Evolutionary conservation across 495 filamentous ascomycete species (phyloP).

Genomic region (Niebla homalea): DNA sequence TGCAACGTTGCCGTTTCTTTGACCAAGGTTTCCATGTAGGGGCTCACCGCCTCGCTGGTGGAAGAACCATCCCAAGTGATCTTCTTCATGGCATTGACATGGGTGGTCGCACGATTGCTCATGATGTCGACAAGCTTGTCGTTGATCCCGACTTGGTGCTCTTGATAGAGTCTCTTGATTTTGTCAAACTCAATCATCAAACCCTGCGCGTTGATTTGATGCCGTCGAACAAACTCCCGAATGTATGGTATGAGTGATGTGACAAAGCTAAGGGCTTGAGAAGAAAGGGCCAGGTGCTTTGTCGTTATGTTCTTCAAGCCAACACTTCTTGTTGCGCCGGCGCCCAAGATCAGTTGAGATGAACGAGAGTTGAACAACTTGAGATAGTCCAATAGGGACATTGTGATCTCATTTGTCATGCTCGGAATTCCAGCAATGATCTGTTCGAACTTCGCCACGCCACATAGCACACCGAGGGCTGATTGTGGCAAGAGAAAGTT

Average conservation of each 20-base stretch:
- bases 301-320: conserved; percentile 94
- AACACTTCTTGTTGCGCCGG: conserved; percentile 79
- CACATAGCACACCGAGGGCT: conserved; percentile 61
- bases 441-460: conserved; percentile 69
- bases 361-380: conserved; percentile 90
- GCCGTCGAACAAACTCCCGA: conserved; percentile 77
- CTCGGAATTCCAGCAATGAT: conserved; percentile 74
- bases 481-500: conserved; percentile 77
- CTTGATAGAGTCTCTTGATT: conserved; percentile 73
- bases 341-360: conserved; percentile 86
- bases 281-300: conserved; percentile 85
- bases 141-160: conserved; percentile 86
- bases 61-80: conserved; percentile 53
- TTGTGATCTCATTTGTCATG: conserved; percentile 71
- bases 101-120: conserved; percentile 58
- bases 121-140: conserved; percentile 96
- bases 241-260: conserved; percentile 79
- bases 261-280: conserved; percentile 80
- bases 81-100: conserved; percentile 61
- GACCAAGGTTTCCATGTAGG: conserved; percentile 83
- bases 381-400: conserved; percentile 57
- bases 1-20: conserved; percentile 85
- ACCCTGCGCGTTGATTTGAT: conserved; percentile 44
- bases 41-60: conserved; percentile 33
- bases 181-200: conserved; percentile 88